Evolutionary conservation across 768 basidiomycete genomes (phyloP), one percentile per base, ranked within the genome.

Genomic region (Amanita exitialis): DNA sequence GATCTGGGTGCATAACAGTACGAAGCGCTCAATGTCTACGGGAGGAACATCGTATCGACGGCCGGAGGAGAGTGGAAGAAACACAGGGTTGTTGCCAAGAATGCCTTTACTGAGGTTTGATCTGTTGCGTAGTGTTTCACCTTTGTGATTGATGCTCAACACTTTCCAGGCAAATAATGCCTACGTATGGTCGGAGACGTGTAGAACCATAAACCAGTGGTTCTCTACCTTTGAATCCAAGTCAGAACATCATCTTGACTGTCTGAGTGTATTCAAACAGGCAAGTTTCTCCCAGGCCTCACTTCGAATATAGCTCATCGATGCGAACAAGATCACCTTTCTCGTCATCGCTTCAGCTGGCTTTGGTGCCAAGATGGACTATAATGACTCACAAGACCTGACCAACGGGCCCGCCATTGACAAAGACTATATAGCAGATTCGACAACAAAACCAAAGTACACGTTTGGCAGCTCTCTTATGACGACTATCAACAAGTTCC

Each of bases 71-170:
- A 72, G n/a, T 78, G 76, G 76, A 71, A 71, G 45, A 64, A 73
- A 2, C 75, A 77, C 54, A 65, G 74, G 38, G 60, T 58, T 8
- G 63, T 74, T 0, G 63, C 73, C 18, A 75, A 72, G 48, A 69
- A 73, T 8, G 77, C 77, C 0, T 78, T 78, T 59, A 75, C 69
- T 42, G 77, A 78, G 62, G 76, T 64, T 49, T 44, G 59, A 43
- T 13, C 16, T 36, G 3, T 47, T 36, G 10, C 32, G 2, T 4
- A 13, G 5, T 13, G 6, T 30, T 12, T 32, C 32, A 4, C 13
- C 7, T 5, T 13, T 5, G 13, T 32, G 13, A 15, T 27, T 27
- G n/a, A 43, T 3, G 20, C 13, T 28, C 13, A 9, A 30, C 21
- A n/a, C 13, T n/a, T 7, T 21, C 13, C 15, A 77, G 75, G 65